Evolutionary conservation across 352 stramenopile species (phyloP).

Genomic region (Globisporangium cederbergense): DNA sequence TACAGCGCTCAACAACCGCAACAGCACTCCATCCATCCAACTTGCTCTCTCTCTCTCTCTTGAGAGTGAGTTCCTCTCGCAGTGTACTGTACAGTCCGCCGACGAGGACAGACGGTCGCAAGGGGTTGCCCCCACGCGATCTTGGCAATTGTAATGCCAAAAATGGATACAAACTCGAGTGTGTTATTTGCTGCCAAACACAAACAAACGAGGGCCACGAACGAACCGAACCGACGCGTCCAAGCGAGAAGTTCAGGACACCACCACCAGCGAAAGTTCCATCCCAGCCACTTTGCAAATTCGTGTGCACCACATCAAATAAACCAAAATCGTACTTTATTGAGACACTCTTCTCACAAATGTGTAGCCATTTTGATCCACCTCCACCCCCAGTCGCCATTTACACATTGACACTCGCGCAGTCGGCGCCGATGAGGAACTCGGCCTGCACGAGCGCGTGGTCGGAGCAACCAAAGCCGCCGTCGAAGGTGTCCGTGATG

Average conservation of each 20-base stretch:
- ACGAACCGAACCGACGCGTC: too few relatives aligned
- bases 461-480: constrained; percentile 55
- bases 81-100: not conserved
- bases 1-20: not conserved
- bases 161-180: constrained; percentile 1
- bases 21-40: not conserved
- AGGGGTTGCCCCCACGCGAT: too few relatives aligned
- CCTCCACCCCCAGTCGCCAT: too few relatives aligned
- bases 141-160: not conserved
- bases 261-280: too few relatives aligned
- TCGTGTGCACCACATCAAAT: too few relatives aligned
- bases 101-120: not conserved
- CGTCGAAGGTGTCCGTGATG: constrained; percentile 44
- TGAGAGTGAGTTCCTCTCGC: not conserved
- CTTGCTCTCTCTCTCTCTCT: not conserved
- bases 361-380: not conserved
- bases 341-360: not conserved
- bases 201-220: too few relatives aligned
- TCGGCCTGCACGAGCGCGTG: constrained; percentile 54
- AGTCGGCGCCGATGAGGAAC: constrained; percentile 49
- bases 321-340: not conserved
- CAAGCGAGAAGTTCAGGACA: too few relatives aligned
- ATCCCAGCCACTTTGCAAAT: too few relatives aligned
- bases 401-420: not conserved
- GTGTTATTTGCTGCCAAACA: not conserved